Evolutionary conservation across 2,329 filamentous ascomycete genomes (phyloP).

Genomic region (Epichloe sylvatica): DNA sequence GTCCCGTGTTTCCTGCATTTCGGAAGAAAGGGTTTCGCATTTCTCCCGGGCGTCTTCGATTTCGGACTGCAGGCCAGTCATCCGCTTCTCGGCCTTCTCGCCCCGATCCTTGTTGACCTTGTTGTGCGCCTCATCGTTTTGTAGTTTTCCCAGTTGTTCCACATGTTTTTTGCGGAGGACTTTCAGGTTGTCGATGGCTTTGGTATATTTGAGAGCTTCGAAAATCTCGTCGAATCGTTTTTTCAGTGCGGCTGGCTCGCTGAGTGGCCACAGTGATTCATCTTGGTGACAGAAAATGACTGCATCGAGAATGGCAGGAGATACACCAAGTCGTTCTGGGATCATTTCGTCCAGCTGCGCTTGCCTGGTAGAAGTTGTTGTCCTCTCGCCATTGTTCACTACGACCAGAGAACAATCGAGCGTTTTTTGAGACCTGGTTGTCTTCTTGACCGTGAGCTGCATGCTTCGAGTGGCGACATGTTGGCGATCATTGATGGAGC

Average conservation of each 20-base stretch:
- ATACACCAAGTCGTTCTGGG: conserved; percentile 77
- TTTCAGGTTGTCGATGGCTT: conserved; percentile 93
- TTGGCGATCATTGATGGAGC: conserved; percentile 59
- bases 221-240: conserved; percentile 97
- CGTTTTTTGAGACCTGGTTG: conserved; percentile 56
- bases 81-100: conserved; percentile 54
- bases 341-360: conserved; percentile 73
- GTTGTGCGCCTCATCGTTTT: conserved; percentile 61
- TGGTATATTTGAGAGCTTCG: conserved; percentile 91
- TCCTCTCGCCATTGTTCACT: conserved; percentile 65
- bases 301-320: conserved; percentile 74
- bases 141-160: conserved; percentile 57
- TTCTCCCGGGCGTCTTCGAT: conserved; percentile 48
- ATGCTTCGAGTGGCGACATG: conserved; percentile 76
- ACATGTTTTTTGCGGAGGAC: conserved; percentile 75
- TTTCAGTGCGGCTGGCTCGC: conserved; percentile 71
- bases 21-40: conserved; percentile 40
- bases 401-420: conserved; percentile 69
- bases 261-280: conserved; percentile 93
- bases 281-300: conserved; percentile 99
- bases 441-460: conserved; percentile 78
- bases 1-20: conserved; percentile 46
- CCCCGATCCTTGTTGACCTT: conserved; percentile 78
- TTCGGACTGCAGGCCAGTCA: conserved; percentile 49
- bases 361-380: conserved; percentile 63